These are phyloP conservation scores for Sporisorium graminicola DNA, from an alignment of 1,284 basidiomycete species.

Conservation along the genomic window DNA sequence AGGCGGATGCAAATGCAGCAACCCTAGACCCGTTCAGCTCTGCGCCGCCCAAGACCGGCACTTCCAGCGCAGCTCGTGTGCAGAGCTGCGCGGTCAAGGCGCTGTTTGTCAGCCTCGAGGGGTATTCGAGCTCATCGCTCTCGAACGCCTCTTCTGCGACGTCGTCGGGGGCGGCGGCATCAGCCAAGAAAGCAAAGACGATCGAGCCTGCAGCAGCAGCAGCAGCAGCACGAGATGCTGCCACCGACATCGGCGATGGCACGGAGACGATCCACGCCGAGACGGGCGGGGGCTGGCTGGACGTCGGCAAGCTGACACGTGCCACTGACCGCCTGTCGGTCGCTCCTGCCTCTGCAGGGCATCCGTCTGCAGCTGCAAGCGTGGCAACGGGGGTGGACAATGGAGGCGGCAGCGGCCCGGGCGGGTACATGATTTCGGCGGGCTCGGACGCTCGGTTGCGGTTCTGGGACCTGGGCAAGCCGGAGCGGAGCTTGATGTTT, in stretches of 20 bases:
- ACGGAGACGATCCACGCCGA: constrained; percentile 25
- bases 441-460: constrained; percentile 85
- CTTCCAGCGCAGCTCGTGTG: background rate
- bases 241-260: constrained; percentile 6
- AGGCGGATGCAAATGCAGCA: background rate
- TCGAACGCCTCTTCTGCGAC: constrained; percentile 8
- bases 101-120: constrained; percentile 56
- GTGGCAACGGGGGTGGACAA: background rate
- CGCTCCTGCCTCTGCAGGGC: background rate
- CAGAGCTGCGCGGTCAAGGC: constrained; percentile 43
- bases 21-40: constrained; percentile 15
- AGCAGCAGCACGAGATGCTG: background rate
- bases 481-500: constrained; percentile 73
- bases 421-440: constrained; percentile 82
- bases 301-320: constrained; percentile 52
- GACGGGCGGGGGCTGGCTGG: constrained; percentile 56
- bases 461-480: constrained; percentile 80
- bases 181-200: background rate
- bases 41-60: background rate
- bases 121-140: constrained; percentile 50
- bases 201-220: background rate
- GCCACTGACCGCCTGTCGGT: constrained; percentile 13
- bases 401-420: constrained; percentile 54
- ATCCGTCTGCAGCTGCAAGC: background rate
- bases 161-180: background rate